Base-by-base conservation (phyloP, 192 early-diverging fungal species). In the Backusella sp. region DNA sequence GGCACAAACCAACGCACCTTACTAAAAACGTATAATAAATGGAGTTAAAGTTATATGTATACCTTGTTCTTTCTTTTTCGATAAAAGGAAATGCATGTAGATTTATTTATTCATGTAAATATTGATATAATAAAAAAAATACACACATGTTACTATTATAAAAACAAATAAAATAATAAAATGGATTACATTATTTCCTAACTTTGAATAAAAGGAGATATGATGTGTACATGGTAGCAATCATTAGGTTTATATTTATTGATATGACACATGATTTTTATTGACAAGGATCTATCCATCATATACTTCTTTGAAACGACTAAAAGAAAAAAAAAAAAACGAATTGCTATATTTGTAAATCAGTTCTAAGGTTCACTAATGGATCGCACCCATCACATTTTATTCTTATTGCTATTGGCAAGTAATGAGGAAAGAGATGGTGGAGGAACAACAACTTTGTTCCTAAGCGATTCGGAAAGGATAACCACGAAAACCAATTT, bases 11-110 rank as follows among this genome's bases (percentile, higher is more conserved):
- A 87, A 66, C 70, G 81, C 15, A 82, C 86, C 0, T 44, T 87
- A 37, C 71, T 89, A 52, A 87, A 85, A 70, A 77, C 75, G 19
- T 89, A 89, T 66, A 84, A 76, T 53, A 80, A 87, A 62, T 80
- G 73, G 75, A 62, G 56, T 62, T 62, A 62, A 23, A 28, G 14
- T 14, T 9, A 62, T 62, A 23, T 32, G 32, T 12, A 39, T 26
- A 28, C 12, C n/a, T 62, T 14, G 23, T 26, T 62, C 12, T 23
- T 59, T 59, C 53, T 59, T 59, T 59, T 59, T 59, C 19, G 46
- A 49, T 49, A 49, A 49, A 49, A 49, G 46, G 19, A 49, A 49
- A n/a, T 49, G 19, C 19, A 19, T 49, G 46, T 49, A 49, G 46
- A 49, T n/a, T 49, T 49, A 49, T 19, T 49, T 49, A 49, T 49